A percentile compares a stretch with the other conserved stretches of the same genome.
These are phyloP conservation scores for Wickerhamiella cacticola DNA, from an alignment of 805 yeast genomes.

Conservation along the genomic window DNA sequence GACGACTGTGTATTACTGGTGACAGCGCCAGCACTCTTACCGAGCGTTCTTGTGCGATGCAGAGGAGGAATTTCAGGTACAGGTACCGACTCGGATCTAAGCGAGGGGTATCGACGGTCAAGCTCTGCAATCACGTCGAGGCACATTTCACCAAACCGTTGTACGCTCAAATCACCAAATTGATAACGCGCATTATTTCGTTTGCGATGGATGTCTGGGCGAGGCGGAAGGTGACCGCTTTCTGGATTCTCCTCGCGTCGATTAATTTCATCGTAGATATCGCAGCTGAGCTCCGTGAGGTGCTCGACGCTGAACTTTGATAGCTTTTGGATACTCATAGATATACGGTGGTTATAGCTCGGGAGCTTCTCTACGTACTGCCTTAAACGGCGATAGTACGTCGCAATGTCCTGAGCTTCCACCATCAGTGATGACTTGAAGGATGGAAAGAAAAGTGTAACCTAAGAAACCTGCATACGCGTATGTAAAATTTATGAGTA, in stretches of 20 bases:
- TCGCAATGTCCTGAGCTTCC: slow-evolving; percentile 11
- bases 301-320: slow-evolving; percentile 48
- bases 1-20: neutral
- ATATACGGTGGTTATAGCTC: slow-evolving; percentile 13
- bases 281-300: slow-evolving; percentile 82
- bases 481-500: neutral
- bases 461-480: slow-evolving; percentile 3
- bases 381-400: slow-evolving; percentile 7
- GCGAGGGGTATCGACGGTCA: slow-evolving; percentile 56
- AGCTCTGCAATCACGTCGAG: slow-evolving; percentile 82
- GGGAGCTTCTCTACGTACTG: slow-evolving; percentile 11
- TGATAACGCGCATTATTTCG: slow-evolving; percentile 93
- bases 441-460: neutral
- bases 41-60: slow-evolving; percentile 8
- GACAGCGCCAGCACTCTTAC: slow-evolving; percentile 1
- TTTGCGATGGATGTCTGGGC: slow-evolving; percentile 71
- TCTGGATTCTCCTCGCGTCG: slow-evolving; percentile 46
- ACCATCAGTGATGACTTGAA: slow-evolving; percentile 7
- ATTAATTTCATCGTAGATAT: slow-evolving; percentile 83
- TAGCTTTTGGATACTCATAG: slow-evolving; percentile 46
- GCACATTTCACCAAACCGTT: slow-evolving; percentile 79
- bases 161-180: slow-evolving; percentile 67
- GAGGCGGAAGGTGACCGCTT: slow-evolving; percentile 49
- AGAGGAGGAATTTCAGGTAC: slow-evolving; percentile 10
- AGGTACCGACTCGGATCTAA: slow-evolving; percentile 6